Evolutionary conservation across 345 rosid genomes (phyloP).

Genomic region (Camelina neglecta): DNA sequence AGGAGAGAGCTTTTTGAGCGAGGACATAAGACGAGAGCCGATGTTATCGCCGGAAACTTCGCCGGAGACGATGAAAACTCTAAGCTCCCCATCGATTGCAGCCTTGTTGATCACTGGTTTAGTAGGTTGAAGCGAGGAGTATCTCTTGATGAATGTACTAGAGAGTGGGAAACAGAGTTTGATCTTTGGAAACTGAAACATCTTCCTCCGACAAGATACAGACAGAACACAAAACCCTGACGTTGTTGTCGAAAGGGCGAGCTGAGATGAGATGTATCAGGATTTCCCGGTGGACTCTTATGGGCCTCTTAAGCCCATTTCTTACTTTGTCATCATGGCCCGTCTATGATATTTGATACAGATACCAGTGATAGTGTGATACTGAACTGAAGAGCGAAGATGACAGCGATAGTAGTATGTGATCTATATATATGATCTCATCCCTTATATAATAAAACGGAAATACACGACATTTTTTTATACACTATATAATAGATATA

Average conservation of each 20-base stretch:
- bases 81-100: conserved; percentile 70
- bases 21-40: conserved; percentile 83
- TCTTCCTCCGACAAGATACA: not conserved
- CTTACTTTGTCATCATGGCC: not conserved
- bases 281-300: not conserved
- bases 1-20: conserved; percentile 72
- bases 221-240: not conserved
- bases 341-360: not conserved
- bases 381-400: too few species aligned
- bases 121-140: conserved; percentile 48
- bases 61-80: conserved; percentile 80
- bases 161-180: conserved; percentile 25
- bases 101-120: conserved; percentile 55
- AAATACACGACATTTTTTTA: too few species aligned
- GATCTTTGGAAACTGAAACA: conserved; percentile 15
- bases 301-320: conserved; percentile 23
- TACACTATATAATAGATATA: too few species aligned
- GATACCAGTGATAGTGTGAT: too few species aligned
- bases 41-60: conserved; percentile 94
- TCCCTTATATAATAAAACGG: too few species aligned
- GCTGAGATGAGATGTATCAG: not conserved
- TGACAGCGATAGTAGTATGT: too few species aligned
- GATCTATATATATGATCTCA: too few species aligned
- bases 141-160: conserved; percentile 33
- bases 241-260: not conserved